These are phyloP conservation scores for Bromus sterilis DNA, from an alignment of 176 grass and related monocot species.

Conservation along the genomic window DNA sequence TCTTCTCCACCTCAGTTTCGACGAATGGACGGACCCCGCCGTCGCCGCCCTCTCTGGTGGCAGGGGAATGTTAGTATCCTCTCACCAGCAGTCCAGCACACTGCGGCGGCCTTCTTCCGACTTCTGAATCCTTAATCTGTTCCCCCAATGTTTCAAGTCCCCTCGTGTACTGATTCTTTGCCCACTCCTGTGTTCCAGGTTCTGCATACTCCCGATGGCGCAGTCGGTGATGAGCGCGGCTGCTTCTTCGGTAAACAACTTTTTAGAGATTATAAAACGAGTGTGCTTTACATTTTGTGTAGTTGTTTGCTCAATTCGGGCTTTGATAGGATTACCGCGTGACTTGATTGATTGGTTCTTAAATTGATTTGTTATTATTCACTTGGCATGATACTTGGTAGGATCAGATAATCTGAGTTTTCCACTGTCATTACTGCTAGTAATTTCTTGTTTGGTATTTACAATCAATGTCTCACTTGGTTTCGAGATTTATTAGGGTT, in stretches of 20 bases:
- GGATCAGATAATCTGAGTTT: background rate
- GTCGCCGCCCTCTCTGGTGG: conserved; percentile 41
- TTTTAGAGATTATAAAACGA: background rate
- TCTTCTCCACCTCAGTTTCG: conserved; percentile 28
- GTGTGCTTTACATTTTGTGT: background rate
- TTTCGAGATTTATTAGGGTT: background rate
- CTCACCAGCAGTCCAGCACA: background rate
- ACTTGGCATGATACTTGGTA: background rate
- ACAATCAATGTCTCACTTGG: background rate
- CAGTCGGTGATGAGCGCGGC: conserved; percentile 18
- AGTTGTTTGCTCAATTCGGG: background rate
- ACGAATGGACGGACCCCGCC: conserved; percentile 52
- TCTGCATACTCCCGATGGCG: conserved; percentile 37
- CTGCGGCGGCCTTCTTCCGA: background rate
- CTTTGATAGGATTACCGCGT: background rate
- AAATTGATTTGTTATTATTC: background rate
- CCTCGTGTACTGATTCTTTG: background rate
- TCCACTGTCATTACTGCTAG: background rate
- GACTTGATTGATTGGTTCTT: background rate
- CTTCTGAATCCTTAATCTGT: background rate
- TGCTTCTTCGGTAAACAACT: conserved; percentile 24
- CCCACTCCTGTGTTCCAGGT: conserved; percentile 11
- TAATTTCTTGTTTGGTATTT: background rate
- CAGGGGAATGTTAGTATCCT: conserved; percentile 39
- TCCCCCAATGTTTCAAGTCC: background rate